phyloP scores from a whole-genome alignment of 495 filamentous ascomycete genomes.

The Penicillium mononematosum region DNA sequence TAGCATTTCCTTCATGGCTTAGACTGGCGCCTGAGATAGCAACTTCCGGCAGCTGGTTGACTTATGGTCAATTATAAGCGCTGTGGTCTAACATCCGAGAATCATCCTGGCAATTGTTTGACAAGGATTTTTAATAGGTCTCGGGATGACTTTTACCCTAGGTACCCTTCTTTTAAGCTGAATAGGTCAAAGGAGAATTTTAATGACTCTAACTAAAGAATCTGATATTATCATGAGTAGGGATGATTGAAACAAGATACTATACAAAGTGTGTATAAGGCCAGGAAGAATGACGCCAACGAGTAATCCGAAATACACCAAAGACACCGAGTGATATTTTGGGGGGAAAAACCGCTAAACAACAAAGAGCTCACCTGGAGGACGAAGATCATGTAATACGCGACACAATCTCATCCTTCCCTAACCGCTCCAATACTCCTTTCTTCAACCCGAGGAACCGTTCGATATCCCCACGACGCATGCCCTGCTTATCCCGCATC shows the following conservation, averaged over 20 bases:
- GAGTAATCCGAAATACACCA: conserved; percentile 4
- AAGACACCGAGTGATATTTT: conserved; percentile 4
- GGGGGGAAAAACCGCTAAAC: background rate
- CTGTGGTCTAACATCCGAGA: no score
- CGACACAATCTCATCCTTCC: conserved; percentile 50
- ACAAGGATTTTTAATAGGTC: no score
- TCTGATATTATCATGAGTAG: conserved; percentile 7
- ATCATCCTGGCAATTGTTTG: no score
- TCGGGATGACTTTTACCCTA: no score
- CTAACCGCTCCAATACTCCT: conserved; percentile 57
- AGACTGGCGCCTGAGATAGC: no score
- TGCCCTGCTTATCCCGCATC: conserved; percentile 56
- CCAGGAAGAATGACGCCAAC: background rate
- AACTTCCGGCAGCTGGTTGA: no score
- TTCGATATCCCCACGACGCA: conserved; percentile 57
- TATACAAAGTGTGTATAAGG: background rate
- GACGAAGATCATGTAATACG: conserved; percentile 22
- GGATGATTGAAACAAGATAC: background rate
- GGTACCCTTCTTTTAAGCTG: background rate
- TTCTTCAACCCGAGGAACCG: conserved; percentile 53
- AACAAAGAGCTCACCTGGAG: background rate
- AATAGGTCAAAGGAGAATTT: background rate
- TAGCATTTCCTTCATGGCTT: no score
- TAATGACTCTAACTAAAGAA: background rate
- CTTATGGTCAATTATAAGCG: no score